Conservation (phyloP, 257 asterid species). For the Solanum paucissectum region DNA sequence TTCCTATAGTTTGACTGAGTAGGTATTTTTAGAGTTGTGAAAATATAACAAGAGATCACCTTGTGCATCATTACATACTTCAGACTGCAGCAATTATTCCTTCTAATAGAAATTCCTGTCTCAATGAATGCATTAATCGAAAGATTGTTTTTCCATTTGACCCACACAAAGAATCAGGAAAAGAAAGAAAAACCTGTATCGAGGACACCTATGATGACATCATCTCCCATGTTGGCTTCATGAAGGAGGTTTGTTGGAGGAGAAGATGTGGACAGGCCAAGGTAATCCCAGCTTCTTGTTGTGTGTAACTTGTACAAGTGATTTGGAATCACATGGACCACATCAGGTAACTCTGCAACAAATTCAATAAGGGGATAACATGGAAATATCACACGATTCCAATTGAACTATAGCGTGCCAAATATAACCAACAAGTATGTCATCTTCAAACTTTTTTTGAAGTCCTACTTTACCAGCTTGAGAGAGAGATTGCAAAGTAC, state of each 20-base stretch:
- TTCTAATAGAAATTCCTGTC: background rate
- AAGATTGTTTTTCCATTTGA: background rate
- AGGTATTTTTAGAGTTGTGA: background rate
- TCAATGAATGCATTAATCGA: background rate
- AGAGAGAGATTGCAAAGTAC: background rate
- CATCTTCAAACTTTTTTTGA: background rate
- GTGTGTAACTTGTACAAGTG: background rate
- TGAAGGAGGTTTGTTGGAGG: background rate
- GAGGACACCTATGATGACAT: background rate
- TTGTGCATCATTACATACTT: background rate
- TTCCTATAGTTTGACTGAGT: constrained; percentile 4
- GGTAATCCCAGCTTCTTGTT: background rate
- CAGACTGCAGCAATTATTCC: background rate
- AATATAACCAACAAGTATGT: background rate
- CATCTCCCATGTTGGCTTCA: background rate
- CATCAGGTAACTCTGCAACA: background rate
- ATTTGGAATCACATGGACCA: background rate
- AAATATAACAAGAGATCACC: background rate
- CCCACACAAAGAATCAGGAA: background rate
- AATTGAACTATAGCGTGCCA: background rate
- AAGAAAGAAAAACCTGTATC: background rate
- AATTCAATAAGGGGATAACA: background rate
- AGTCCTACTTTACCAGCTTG: background rate
- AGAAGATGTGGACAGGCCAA: background rate
- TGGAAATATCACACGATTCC: background rate